These are phyloP conservation scores for Vitis hybrid DNA, from an alignment of 177 flowering plant genomes.

Conservation along the genomic window DNA sequence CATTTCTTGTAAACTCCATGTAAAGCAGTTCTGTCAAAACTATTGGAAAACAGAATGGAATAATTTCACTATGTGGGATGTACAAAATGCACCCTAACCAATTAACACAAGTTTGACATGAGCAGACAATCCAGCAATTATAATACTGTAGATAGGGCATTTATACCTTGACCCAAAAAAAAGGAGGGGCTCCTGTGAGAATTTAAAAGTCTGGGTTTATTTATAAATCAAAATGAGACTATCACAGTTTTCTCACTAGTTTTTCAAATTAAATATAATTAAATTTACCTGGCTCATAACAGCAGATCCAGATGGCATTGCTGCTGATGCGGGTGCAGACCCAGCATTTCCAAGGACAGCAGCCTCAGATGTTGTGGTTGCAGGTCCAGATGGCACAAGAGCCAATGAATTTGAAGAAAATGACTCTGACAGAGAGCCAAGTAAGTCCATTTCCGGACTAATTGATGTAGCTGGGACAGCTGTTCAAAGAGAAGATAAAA, in stretches of 20 bases:
- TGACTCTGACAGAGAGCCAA: conserved; percentile 71
- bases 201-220: no score
- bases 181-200: no score
- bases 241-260: no score
- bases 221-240: no score
- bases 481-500: conserved; percentile 16
- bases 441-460: conserved; percentile 68
- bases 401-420: conserved; percentile 61
- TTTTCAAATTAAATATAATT: background rate
- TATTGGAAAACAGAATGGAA: no score
- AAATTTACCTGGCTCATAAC: conserved; percentile 53
- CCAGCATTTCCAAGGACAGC: conserved; percentile 29
- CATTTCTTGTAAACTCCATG: background rate
- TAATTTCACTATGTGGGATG: no score
- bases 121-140: no score
- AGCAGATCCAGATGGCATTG: conserved; percentile 36
- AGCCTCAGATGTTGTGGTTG: conserved; percentile 35
- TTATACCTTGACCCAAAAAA: no score
- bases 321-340: conserved; percentile 36
- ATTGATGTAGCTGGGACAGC: conserved; percentile 50
- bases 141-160: no score
- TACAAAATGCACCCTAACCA: no score
- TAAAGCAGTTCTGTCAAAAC: no score
- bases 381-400: conserved; percentile 48
- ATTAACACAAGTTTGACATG: no score